Evolutionary conservation across 345 rosid genomes (phyloP).

Genomic region (Acer saccharum): DNA sequence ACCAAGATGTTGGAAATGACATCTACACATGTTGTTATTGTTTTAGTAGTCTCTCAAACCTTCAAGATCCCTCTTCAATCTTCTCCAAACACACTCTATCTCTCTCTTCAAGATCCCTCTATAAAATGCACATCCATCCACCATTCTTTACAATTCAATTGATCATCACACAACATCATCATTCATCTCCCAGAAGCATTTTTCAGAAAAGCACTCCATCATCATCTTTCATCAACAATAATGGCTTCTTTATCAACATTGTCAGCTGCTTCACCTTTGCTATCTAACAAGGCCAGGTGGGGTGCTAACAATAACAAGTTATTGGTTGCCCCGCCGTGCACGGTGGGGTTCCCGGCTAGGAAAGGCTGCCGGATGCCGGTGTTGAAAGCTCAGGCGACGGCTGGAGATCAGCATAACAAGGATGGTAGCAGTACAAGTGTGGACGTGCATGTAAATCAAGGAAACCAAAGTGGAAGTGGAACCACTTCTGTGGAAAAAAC

Average conservation of each 20-base stretch:
- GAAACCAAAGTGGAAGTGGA: slow-evolving; percentile 20
- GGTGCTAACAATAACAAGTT: slow-evolving; percentile 3
- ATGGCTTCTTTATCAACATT: slow-evolving; percentile 42
- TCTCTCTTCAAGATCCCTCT: neutral
- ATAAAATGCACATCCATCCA: neutral
- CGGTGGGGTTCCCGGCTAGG: slow-evolving; percentile 31
- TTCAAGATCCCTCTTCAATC: slow-evolving; percentile 33
- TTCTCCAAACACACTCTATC: neutral
- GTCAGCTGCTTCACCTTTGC: slow-evolving; percentile 33
- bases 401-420: slow-evolving; percentile 30
- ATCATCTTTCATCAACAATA: neutral
- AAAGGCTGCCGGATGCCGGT: slow-evolving; percentile 15
- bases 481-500: slow-evolving; percentile 42
- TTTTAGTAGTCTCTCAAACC: neutral
- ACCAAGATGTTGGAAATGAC: neutral
- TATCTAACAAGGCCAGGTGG: slow-evolving; percentile 9
- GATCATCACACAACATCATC: neutral
- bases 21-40: slow-evolving; percentile 12
- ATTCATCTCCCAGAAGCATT: neutral
- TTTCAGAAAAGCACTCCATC: neutral
- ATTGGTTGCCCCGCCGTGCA: slow-evolving; percentile 17
- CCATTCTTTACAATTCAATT: neutral
- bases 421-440: slow-evolving; percentile 35
- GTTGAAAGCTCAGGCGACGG: slow-evolving; percentile 41
- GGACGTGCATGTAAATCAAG: slow-evolving; percentile 53